phyloP scores from a whole-genome alignment of 2,329 filamentous ascomycete species.

The Endothia cerciana region DNA sequence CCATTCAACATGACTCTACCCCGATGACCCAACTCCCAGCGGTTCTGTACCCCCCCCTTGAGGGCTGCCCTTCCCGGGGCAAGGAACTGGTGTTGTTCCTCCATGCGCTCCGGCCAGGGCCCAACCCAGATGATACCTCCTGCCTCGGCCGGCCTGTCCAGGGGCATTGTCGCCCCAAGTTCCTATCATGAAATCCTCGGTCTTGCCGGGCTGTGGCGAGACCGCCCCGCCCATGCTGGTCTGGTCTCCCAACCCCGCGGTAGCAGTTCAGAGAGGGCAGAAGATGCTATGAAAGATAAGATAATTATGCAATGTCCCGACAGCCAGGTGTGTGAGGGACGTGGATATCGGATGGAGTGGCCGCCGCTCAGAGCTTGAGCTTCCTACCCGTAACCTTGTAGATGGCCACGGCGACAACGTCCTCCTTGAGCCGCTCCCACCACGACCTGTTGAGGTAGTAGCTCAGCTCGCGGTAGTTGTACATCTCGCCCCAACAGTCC shows the following conservation, averaged over 20 bases:
- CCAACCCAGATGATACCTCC: background rate
- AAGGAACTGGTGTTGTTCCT: too few relatives aligned
- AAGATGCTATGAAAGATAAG: conserved; percentile 21
- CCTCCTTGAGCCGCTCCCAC: conserved; percentile 79
- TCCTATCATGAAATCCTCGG: background rate
- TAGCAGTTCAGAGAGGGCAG: conserved; percentile 11
- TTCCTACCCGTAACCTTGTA: conserved; percentile 65
- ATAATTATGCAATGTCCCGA: conserved; percentile 4
- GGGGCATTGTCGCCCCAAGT: background rate
- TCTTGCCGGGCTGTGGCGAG: background rate
- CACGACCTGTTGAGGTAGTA: conserved; percentile 82
- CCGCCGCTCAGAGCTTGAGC: conserved; percentile 54
- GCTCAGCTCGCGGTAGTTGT: conserved; percentile 89
- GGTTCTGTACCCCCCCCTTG: background rate
- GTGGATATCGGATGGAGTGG: background rate
- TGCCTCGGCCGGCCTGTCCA: background rate
- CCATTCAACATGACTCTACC: background rate
- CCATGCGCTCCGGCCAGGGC: too few relatives aligned
- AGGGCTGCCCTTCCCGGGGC: background rate
- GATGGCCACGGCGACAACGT: conserved; percentile 63
- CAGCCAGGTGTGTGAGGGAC: background rate
- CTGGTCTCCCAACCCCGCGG: background rate
- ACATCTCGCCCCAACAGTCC: conserved; percentile 98
- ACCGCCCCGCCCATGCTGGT: background rate
- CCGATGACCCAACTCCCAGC: background rate